Evolutionary conservation across 2,329 filamentous ascomycete species (phyloP).

Genomic region (Fusarium sp.): DNA sequence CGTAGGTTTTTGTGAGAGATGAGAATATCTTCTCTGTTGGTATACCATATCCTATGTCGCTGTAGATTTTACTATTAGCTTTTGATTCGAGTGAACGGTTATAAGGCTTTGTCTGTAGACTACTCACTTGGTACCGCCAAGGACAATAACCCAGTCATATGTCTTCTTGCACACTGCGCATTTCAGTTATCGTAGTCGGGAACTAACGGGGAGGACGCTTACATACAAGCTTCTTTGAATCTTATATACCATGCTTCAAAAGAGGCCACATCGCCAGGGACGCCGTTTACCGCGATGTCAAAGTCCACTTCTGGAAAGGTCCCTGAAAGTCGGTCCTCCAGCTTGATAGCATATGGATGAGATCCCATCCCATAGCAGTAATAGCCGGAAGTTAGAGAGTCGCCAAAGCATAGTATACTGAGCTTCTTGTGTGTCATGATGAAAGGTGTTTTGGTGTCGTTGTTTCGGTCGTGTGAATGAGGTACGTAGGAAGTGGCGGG

Average conservation of each 20-base stretch:
- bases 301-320: conserved; percentile 59
- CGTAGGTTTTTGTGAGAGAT: conserved; percentile 63
- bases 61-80: conserved; percentile 37
- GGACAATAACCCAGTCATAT: conserved; percentile 71
- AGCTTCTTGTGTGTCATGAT: conserved; percentile 53
- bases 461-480: neutral
- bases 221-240: conserved; percentile 52
- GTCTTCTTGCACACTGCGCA: conserved; percentile 37
- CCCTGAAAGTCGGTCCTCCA: conserved; percentile 60
- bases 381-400: conserved; percentile 72
- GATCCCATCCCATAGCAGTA: conserved; percentile 54
- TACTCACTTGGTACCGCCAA: conserved; percentile 72
- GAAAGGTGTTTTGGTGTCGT: neutral
- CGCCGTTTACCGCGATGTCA: conserved; percentile 61
- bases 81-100: neutral
- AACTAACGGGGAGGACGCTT: neutral
- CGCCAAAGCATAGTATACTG: conserved; percentile 72
- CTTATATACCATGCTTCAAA: conserved; percentile 49
- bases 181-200: conserved; percentile 1
- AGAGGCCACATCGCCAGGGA: conserved; percentile 63
- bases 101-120: neutral
- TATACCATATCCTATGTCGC: conserved; percentile 62
- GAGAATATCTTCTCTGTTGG: conserved; percentile 59
- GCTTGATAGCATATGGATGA: conserved; percentile 65
- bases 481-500: conserved; percentile 9